Evolutionary conservation across 441 rosid species (phyloP).

Genomic region (Jatropha podagrica): DNA sequence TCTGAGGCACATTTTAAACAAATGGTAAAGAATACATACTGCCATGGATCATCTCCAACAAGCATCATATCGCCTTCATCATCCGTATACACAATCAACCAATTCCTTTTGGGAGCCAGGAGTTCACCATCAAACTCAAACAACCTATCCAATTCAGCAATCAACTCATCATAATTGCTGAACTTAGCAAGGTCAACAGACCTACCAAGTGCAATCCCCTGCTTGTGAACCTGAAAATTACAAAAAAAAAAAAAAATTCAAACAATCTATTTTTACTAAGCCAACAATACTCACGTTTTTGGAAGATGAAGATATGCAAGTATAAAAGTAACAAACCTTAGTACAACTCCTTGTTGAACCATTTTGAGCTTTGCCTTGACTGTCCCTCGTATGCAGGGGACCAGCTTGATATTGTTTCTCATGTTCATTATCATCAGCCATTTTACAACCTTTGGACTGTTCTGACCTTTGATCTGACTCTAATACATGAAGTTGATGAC

Average conservation of each 20-base stretch:
- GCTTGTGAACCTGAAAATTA: conserved; percentile 76
- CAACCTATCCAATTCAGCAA: conserved; percentile 77
- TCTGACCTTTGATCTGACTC: conserved; percentile 48
- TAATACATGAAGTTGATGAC: conserved; percentile 36
- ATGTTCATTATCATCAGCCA: conserved; percentile 50
- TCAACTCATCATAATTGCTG: conserved; percentile 66
- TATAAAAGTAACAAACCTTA: conserved; percentile 38
- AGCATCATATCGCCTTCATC: conserved; percentile 99
- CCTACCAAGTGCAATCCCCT: conserved; percentile 91
- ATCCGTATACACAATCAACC: conserved; percentile 88
- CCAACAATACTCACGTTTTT: background rate
- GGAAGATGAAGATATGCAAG: background rate
- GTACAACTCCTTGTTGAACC: conserved; percentile 80
- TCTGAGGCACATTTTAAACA: background rate
- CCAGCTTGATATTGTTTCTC: conserved; percentile 41
- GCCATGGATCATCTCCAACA: conserved; percentile 99
- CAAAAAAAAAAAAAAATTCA: background rate
- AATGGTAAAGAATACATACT: conserved; percentile 49
- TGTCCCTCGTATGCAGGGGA: conserved; percentile 45
- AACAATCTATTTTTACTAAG: background rate
- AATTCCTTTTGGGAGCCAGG: conserved; percentile 58
- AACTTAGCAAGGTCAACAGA: conserved; percentile 94
- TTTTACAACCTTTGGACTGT: conserved; percentile 49
- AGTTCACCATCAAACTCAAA: conserved; percentile 89
- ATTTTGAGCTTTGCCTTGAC: conserved; percentile 40